A percentile compares a stretch with the other conserved stretches of the same genome.
phyloP scores from a whole-genome alignment of 345 rosid species.

The Murraya paniculata region DNA sequence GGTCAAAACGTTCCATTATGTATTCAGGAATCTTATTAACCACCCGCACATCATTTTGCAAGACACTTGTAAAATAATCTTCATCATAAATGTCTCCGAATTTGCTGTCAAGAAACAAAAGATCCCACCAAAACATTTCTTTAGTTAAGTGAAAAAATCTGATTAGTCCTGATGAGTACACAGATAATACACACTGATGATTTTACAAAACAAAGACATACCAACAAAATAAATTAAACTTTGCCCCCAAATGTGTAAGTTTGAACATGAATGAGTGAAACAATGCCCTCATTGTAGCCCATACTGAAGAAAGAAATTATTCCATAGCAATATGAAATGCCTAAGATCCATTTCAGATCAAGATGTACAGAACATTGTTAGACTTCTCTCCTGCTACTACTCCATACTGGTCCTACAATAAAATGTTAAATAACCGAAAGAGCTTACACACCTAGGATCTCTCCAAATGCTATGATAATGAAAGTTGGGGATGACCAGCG shows the following conservation, averaged over 20 bases:
- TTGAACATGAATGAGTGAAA: not conserved
- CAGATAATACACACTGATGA: not conserved
- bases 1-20: slow-evolving; percentile 94
- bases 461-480: slow-evolving; percentile 98
- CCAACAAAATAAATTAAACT: not conserved
- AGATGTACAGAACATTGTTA: not conserved
- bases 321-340: not conserved
- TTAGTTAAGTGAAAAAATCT: not conserved
- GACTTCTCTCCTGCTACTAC: not conserved
- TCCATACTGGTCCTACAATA: not conserved
- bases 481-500: slow-evolving; percentile 87
- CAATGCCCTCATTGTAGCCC: not conserved
- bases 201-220: too few relatives aligned
- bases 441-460: slow-evolving; percentile 81
- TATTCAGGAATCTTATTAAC: slow-evolving; percentile 83
- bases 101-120: slow-evolving; percentile 58
- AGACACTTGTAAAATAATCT: slow-evolving; percentile 64
- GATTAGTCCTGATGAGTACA: not conserved
- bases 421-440: not conserved
- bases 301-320: not conserved
- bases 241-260: not conserved
- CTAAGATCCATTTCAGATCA: not conserved
- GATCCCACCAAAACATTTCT: slow-evolving; percentile 6
- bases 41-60: slow-evolving; percentile 81
- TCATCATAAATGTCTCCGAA: slow-evolving; percentile 86